Evolutionary conservation across 106 monocot genomes (phyloP).

Genomic region (Chionographis japonica): DNA sequence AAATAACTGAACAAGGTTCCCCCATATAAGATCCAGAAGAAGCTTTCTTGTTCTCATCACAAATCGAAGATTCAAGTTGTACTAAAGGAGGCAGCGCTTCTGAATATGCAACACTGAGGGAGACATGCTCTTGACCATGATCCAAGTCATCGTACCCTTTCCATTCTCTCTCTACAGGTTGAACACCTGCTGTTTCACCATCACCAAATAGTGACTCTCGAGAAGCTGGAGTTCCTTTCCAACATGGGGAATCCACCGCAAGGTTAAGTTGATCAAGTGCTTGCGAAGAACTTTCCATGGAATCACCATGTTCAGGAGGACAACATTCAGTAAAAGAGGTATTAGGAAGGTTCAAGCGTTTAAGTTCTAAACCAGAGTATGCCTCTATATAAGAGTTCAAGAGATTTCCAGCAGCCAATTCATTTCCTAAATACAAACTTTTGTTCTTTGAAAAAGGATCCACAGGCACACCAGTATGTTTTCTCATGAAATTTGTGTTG

Average conservation of each 20-base stretch:
- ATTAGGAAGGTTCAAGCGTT: conserved; percentile 1
- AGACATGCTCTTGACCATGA: neutral
- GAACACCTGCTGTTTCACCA: neutral
- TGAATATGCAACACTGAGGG: neutral
- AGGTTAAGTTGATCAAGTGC: conserved; percentile 1
- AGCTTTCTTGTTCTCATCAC: neutral
- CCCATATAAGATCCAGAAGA: neutral
- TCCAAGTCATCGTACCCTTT: neutral
- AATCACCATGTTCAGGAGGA: conserved; percentile 2
- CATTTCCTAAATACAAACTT: neutral
- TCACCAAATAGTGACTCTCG: conserved; percentile 9
- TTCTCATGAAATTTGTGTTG: neutral
- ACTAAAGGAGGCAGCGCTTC: neutral
- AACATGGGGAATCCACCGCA: conserved; percentile 32
- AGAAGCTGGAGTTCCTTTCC: conserved; percentile 24
- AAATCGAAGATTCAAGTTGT: neutral
- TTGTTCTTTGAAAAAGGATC: neutral
- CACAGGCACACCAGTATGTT: neutral
- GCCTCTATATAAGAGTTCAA: neutral
- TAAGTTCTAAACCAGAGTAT: neutral
- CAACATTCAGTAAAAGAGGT: neutral
- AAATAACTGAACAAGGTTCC: neutral
- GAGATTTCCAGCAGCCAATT: neutral
- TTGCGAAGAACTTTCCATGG: conserved; percentile 9
- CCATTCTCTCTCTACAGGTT: neutral